Percentiles rank a stretch among this genome's conserved stretches.
Evolutionary conservation across 2,329 filamentous ascomycete genomes (phyloP).

Genomic region (Venturia oleaginea): DNA sequence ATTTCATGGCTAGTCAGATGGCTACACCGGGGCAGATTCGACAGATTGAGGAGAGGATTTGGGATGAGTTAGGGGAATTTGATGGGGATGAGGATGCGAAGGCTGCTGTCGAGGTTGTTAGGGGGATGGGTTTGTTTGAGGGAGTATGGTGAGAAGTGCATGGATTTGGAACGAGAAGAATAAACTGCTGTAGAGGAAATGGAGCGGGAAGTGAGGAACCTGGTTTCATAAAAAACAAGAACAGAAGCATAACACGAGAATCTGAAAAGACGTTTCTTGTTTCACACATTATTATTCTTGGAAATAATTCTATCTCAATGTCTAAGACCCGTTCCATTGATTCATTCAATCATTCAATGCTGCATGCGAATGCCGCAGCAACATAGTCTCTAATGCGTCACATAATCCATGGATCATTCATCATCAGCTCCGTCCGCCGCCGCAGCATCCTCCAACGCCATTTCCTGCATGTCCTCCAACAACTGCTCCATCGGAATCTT

Average conservation of each 20-base stretch:
- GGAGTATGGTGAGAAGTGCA: too few relatives aligned
- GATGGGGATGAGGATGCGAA: not conserved
- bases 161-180: not conserved
- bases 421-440: not conserved
- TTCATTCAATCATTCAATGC: not conserved
- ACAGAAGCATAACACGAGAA: too few relatives aligned
- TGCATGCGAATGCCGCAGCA: not conserved
- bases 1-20: slow-evolving; percentile 50
- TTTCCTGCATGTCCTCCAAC: slow-evolving; percentile 87
- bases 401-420: not conserved
- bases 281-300: too few relatives aligned
- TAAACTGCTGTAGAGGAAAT: too few relatives aligned
- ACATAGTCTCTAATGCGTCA: not conserved
- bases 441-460: slow-evolving; percentile 29
- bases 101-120: not conserved
- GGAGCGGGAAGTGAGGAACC: too few relatives aligned
- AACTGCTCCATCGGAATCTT: slow-evolving; percentile 48
- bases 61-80: not conserved
- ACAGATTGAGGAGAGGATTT: slow-evolving; percentile 8
- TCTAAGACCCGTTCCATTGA: not conserved
- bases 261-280: too few relatives aligned
- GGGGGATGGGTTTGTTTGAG: not conserved
- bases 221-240: too few relatives aligned
- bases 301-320: too few relatives aligned
- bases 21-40: slow-evolving; percentile 28